Base-by-base conservation (phyloP, 192 early-diverging fungal species). In the Umbelopsis sp. region DNA sequence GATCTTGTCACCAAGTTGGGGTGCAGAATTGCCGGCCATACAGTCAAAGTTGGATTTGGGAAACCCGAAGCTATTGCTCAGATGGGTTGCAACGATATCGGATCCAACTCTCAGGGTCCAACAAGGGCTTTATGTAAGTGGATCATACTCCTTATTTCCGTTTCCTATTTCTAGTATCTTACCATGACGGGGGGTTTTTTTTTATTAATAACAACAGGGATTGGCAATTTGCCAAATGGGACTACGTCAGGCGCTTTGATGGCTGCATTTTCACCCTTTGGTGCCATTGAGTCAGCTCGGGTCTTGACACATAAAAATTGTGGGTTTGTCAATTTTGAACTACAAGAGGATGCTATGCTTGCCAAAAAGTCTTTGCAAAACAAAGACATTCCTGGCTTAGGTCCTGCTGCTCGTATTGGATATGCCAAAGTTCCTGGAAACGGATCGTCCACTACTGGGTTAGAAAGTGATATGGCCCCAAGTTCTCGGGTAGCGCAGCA, bases 241-340 rank as follows among this genome's bases (percentile, higher is more conserved):
- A 90, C 90, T 1, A 91, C 90, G 3, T 89, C 93, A 3, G 81
- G 86, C 8, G 85, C 88, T 66, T 80, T 98, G 48, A 84, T 90
- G 46, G 80, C 80, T 8, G 77, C 93, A 50, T 99, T 99, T 78
- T 68, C 87, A 23, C 80, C 79, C 35, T 98, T 85, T 78, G 97
- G 97, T 37, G 64, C 85, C 0, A 94, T 99, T 71, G 96, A 99
- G 80, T 97, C 95, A 20, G 93, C 94, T 12, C 89, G 97, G 9
- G 93, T 99, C 3, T 74, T 99, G 74, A 94, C 92, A 7, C 95
- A 96, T 83, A 99, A 98, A 76, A 96, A 92, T 75, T 97, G 97
- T 77, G 97, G 95, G 0, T 98, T 98, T 80, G 93, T 99, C 75
- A 99, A 98, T 78, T 99, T 97, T 83, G 87, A 87, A 46, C 83